Evolutionary conservation across 78 protist species (phyloP).

Genomic region (Dictyostelium citrinum): DNA sequence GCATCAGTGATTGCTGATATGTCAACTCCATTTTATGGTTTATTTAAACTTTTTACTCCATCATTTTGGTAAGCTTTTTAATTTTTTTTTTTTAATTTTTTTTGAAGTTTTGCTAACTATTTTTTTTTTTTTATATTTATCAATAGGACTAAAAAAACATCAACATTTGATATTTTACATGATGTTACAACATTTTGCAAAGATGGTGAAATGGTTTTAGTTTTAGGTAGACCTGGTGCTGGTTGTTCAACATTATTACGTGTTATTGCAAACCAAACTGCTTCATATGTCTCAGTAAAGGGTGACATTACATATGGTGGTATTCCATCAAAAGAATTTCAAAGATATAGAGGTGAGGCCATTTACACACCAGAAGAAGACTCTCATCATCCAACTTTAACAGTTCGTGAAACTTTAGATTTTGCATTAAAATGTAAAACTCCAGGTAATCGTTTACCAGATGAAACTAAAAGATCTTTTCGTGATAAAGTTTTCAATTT

Average conservation of each 20-base stretch:
- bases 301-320: constrained; percentile 70
- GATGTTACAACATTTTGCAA: constrained; percentile 46
- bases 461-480: constrained; percentile 35
- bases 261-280: constrained; percentile 53
- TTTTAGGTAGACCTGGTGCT: constrained; percentile 70
- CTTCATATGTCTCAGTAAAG: constrained; percentile 4
- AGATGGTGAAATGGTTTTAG: constrained; percentile 80
- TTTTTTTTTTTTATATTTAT: background rate
- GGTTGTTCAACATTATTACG: constrained; percentile 60
- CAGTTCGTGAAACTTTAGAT: constrained; percentile 55
- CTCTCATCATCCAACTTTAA: constrained; percentile 55
- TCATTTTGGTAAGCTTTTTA: background rate
- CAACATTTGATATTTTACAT: constrained; percentile 72
- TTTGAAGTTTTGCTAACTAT: background rate
- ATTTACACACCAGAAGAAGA: constrained; percentile 79
- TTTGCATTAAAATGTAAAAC: constrained; percentile 71
- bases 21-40: constrained; percentile 5
- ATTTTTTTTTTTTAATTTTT: background rate
- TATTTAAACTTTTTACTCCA: constrained; percentile 5
- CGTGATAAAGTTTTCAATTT: constrained; percentile 54
- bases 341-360: constrained; percentile 56
- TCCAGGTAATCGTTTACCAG: constrained; percentile 39
- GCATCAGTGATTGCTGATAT: constrained; percentile 28
- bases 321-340: constrained; percentile 26
- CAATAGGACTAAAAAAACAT: background rate